Evolutionary conservation across 148 eudicot species (phyloP).

Genomic region (Silene latifolia): DNA sequence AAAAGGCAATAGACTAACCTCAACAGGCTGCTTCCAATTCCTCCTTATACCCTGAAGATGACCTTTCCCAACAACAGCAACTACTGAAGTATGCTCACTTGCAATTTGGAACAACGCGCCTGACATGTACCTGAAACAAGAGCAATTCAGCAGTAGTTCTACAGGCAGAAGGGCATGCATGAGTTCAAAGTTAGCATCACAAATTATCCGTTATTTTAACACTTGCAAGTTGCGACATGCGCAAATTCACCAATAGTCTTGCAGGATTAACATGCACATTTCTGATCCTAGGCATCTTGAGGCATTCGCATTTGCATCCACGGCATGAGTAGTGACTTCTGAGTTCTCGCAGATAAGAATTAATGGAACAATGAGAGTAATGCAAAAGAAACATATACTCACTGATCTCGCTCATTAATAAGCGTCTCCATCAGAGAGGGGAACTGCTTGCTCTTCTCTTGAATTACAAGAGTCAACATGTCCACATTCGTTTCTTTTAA

Average conservation of each 20-base stretch:
- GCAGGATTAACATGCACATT: too few relatives aligned
- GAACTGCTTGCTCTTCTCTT: conserved; percentile 92
- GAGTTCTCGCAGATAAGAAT: background rate
- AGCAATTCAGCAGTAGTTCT: conserved; percentile 3
- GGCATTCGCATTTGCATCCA: too few relatives aligned
- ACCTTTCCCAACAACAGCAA: conserved; percentile 97
- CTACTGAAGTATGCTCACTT: conserved; percentile 76
- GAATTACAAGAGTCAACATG: conserved; percentile 88
- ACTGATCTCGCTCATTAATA: conserved; percentile 91
- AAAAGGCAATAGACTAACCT: conserved; percentile 41
- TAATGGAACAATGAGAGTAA: background rate
- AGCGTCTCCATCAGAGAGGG: conserved; percentile 94
- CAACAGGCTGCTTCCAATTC: conserved; percentile 81
- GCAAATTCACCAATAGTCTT: too few relatives aligned
- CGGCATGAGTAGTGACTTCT: background rate
- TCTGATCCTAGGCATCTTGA: too few relatives aligned
- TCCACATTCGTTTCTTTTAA: conserved; percentile 88
- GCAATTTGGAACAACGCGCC: conserved; percentile 64
- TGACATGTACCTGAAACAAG: conserved; percentile 76
- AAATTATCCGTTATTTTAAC: too few relatives aligned
- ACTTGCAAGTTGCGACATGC: too few relatives aligned
- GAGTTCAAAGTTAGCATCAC: too few relatives aligned
- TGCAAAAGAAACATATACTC: conserved; percentile 32
- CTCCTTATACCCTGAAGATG: conserved; percentile 82
- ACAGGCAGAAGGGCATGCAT: background rate